These are phyloP conservation scores for Nannochloropsis gaditana DNA, from an alignment of 108 stramenopile species.

Conservation along the genomic window DNA sequence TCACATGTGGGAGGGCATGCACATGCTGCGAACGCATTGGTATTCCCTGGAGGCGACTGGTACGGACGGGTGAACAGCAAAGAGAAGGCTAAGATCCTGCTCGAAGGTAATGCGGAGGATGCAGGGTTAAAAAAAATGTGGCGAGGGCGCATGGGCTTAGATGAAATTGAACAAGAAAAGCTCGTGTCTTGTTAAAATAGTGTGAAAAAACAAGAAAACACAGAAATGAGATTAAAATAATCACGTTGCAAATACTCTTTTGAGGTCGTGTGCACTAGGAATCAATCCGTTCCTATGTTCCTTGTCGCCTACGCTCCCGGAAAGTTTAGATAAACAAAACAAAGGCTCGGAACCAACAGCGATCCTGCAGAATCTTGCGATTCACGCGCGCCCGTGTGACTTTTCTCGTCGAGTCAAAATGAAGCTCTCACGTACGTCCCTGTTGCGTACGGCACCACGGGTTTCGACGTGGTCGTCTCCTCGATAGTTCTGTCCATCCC, in stretches of 20 bases:
- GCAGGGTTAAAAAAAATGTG: neutral
- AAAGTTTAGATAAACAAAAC: no score
- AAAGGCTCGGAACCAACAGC: no score
- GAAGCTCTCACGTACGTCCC: no score
- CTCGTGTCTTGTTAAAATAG: neutral
- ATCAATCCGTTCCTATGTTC: no score
- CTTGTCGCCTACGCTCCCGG: no score
- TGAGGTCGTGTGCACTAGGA: no score
- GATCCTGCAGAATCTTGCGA: no score
- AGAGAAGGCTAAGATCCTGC: neutral
- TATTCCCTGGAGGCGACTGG: neutral
- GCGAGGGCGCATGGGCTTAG: neutral
- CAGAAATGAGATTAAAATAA: neutral
- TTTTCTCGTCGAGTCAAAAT: no score
- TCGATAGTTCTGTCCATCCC: no score
- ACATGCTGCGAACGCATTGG: neutral
- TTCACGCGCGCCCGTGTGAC: no score
- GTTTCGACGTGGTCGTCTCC: no score
- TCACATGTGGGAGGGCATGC: conserved; percentile 12
- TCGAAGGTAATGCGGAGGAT: neutral
- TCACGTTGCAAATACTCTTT: neutral
- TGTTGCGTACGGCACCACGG: no score
- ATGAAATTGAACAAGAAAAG: neutral
- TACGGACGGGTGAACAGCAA: neutral
- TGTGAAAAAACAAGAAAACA: neutral